Evolutionary conservation across 805 yeast species (phyloP), one percentile per base, ranked within the genome.

Genomic region (Kodamaea neixiangensis): DNA sequence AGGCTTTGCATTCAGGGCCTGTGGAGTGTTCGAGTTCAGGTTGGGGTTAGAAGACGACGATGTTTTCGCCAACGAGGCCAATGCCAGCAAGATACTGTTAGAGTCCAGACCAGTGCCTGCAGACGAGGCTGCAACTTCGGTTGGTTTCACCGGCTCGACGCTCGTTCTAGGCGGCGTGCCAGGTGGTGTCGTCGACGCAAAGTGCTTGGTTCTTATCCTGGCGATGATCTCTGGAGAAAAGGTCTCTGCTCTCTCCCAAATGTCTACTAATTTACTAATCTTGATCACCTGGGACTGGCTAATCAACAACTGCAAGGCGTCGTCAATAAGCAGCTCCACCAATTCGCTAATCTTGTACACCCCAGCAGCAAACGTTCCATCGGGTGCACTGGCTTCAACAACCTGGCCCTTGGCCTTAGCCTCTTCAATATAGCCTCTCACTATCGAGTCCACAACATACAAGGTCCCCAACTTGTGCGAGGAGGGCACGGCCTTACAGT

Each of bases 401-500:
- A 69, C 68, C 62, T 82, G 78, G 56, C 76, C 76, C 35, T 71
- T 68, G 56, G 83, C 80, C 57, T 79, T 78, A 49, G 92, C 87
- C 61, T 83, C 86, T 51, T 88, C 96, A 63, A 84, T 81, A 64
- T 81, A 89, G 20, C 86, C 91, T 70, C 98, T 83, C 49, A 89
- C 94, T 57, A 94, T 82, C 20, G 98, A 89, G 69, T 94, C 99
- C 54, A 93, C 83, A 55, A 91, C 92, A 67, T 94, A 94, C 65
- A 94, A 74, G 44, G 90, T 83, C 50, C 98, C 98, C 57, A 94
- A 78, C 72, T 92, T 94, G 71, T 93, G 96, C 45, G 92, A 71
- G 18, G 84, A 77, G 25, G 93, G 87, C 15, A 89, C 81, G 50
- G 82, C 79, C 69, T 83, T 87, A 71, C 92, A 81, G 68, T 87